A percentile compares a stretch with the other conserved stretches of the same genome.
These are phyloP conservation scores for Leucocoprinus leucothites DNA, from an alignment of 768 basidiomycete species.

Conservation along the genomic window DNA sequence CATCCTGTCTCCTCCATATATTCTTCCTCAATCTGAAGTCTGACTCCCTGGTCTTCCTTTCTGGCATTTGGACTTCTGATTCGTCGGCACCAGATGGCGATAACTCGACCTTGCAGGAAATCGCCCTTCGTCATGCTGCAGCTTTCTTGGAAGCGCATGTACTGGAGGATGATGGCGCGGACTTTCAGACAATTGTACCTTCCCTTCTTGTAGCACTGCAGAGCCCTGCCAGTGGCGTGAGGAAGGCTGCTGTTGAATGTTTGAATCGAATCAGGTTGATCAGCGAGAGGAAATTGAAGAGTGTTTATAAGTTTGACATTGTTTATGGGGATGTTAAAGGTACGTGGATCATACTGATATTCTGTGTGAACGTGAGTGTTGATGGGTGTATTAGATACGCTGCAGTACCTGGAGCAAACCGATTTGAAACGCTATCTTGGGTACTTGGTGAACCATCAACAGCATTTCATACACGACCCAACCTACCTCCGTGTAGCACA, in stretches of 20 bases:
- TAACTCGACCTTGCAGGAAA: conserved; percentile 30
- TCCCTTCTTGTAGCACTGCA: conserved; percentile 62
- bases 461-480: conserved; percentile 60
- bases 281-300: conserved; percentile 39
- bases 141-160: conserved; percentile 81
- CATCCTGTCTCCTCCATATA: conserved; percentile 53
- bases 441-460: conserved; percentile 44
- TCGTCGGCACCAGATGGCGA: conserved; percentile 18
- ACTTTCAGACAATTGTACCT: conserved; percentile 81
- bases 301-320: conserved; percentile 69
- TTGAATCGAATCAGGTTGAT: conserved; percentile 43
- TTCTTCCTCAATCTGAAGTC: conserved; percentile 70
- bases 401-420: conserved; percentile 69
- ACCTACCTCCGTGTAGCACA: conserved; percentile 59
- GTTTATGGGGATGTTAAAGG: conserved; percentile 65
- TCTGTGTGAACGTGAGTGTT: conserved; percentile 2
- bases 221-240: conserved; percentile 35
- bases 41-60: conserved; percentile 77
- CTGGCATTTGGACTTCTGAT: conserved; percentile 54
- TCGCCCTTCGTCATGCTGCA: conserved; percentile 70
- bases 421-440: conserved; percentile 60
- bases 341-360: conserved; percentile 28
- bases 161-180: conserved; percentile 47
- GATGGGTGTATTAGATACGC: conserved; percentile 24
- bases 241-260: conserved; percentile 54